phyloP scores from a whole-genome alignment of 2,329 filamentous ascomycete genomes.

The Chaetomium olivaceum region DNA sequence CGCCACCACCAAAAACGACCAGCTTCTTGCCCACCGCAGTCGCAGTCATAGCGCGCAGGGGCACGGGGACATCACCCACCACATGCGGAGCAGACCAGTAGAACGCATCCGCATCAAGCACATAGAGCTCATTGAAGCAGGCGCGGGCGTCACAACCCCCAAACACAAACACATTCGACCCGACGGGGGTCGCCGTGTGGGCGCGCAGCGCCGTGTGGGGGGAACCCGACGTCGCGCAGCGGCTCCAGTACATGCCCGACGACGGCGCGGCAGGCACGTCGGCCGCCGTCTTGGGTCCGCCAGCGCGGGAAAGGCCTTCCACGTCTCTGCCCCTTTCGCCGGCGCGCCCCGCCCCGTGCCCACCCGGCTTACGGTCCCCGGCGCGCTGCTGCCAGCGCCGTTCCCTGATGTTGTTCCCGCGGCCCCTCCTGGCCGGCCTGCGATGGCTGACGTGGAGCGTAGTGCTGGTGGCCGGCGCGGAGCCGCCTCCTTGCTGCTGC shows the following conservation, averaged over 20 bases:
- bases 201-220: slow-evolving; percentile 63
- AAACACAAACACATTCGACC: slow-evolving; percentile 68
- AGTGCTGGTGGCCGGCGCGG: slow-evolving; percentile 46
- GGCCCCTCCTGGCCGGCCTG: slow-evolving; percentile 36
- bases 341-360: slow-evolving; percentile 31
- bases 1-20: slow-evolving; percentile 68
- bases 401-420: neutral
- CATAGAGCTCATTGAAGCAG: slow-evolving; percentile 70
- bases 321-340: slow-evolving; percentile 43
- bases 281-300: slow-evolving; percentile 55
- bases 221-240: slow-evolving; percentile 62
- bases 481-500: slow-evolving; percentile 34
- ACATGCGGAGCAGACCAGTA: slow-evolving; percentile 68
- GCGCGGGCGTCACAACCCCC: slow-evolving; percentile 66
- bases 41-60: slow-evolving; percentile 70
- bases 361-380: slow-evolving; percentile 31
- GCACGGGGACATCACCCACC: slow-evolving; percentile 63
- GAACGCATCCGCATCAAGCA: slow-evolving; percentile 69
- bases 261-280: slow-evolving; percentile 64
- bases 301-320: slow-evolving; percentile 57
- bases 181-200: slow-evolving; percentile 66
- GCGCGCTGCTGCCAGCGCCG: neutral
- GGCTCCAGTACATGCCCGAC: slow-evolving; percentile 73
- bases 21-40: slow-evolving; percentile 71
- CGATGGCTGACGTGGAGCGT: slow-evolving; percentile 57